Evolutionary conservation across 2,329 filamentous ascomycete genomes (phyloP).

Genomic region (Mariannaea elegans): DNA sequence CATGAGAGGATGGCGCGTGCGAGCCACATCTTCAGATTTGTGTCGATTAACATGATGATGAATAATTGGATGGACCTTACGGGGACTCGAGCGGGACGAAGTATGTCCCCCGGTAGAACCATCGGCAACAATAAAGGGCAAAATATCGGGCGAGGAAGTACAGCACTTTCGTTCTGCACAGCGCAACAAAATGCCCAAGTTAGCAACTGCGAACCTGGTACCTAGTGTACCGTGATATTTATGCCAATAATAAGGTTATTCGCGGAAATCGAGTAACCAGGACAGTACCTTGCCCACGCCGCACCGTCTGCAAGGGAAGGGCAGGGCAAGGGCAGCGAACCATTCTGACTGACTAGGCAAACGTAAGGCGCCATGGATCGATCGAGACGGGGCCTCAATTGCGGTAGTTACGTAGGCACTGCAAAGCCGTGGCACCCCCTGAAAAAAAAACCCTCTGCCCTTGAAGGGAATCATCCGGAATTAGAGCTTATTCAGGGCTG

Average conservation of each 20-base stretch:
- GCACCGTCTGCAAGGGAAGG: slow-evolving; percentile 13
- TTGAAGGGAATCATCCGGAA: slow-evolving; percentile 5
- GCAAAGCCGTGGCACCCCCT: slow-evolving; percentile 19
- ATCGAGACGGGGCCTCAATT: slow-evolving; percentile 32
- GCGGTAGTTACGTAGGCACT: slow-evolving; percentile 17
- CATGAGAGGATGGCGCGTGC: background rate
- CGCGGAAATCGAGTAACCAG: background rate
- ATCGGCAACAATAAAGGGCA: too few species aligned
- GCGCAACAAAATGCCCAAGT: background rate
- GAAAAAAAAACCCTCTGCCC: slow-evolving; percentile 18
- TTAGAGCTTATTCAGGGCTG: slow-evolving; percentile 22
- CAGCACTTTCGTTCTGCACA: background rate
- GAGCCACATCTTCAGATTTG: background rate
- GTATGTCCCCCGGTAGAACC: too few species aligned
- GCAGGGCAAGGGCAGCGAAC: slow-evolving; percentile 30
- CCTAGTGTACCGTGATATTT: background rate
- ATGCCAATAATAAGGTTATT: background rate
- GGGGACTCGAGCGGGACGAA: too few species aligned
- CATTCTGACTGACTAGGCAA: slow-evolving; percentile 11
- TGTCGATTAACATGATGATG: background rate
- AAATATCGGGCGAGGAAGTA: background rate
- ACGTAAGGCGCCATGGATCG: slow-evolving; percentile 28
- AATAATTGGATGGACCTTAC: too few species aligned
- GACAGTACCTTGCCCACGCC: too few species aligned
- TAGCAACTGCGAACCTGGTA: background rate